A percentile compares a stretch with the other conserved stretches of the same genome.
These are phyloP conservation scores for Trichophyton simii DNA, from an alignment of 2,329 filamentous ascomycete genomes.

Conservation along the genomic window DNA sequence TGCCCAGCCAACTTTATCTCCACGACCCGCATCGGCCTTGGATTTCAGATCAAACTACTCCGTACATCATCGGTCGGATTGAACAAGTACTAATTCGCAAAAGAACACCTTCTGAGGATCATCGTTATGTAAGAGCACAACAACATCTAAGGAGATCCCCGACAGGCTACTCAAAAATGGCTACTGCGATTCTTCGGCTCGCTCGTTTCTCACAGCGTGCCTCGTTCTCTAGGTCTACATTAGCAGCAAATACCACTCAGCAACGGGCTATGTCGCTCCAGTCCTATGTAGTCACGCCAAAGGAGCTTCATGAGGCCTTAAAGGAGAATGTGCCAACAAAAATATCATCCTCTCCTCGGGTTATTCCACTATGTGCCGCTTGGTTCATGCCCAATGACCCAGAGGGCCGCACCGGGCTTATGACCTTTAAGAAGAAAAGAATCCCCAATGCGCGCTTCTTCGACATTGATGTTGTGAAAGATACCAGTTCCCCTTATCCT, in stretches of 20 bases:
- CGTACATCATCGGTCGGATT: too few relatives aligned
- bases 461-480: slow-evolving; percentile 83
- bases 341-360: slow-evolving; percentile 67
- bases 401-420: slow-evolving; percentile 58
- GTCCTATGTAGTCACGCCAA: slow-evolving; percentile 75
- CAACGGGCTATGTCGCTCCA: slow-evolving; percentile 47
- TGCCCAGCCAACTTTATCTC: slow-evolving; percentile 1
- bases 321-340: slow-evolving; percentile 68
- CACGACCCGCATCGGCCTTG: not conserved
- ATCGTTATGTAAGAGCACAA: slow-evolving; percentile 19
- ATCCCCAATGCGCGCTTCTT: slow-evolving; percentile 92
- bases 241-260: slow-evolving; percentile 16
- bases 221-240: slow-evolving; percentile 8
- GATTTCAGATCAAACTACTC: not conserved
- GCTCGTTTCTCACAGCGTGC: slow-evolving; percentile 11
- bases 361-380: slow-evolving; percentile 78
- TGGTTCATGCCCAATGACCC: slow-evolving; percentile 95
- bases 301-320: slow-evolving; percentile 68
- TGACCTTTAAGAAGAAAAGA: slow-evolving; percentile 67
- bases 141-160: not conserved
- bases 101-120: not conserved
- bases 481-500: slow-evolving; percentile 76
- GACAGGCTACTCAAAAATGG: slow-evolving; percentile 18
- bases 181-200: slow-evolving; percentile 24
- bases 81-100: not conserved